phyloP scores from a whole-genome alignment of 2,329 filamentous ascomycete species.

The Penicillium rolfsii region DNA sequence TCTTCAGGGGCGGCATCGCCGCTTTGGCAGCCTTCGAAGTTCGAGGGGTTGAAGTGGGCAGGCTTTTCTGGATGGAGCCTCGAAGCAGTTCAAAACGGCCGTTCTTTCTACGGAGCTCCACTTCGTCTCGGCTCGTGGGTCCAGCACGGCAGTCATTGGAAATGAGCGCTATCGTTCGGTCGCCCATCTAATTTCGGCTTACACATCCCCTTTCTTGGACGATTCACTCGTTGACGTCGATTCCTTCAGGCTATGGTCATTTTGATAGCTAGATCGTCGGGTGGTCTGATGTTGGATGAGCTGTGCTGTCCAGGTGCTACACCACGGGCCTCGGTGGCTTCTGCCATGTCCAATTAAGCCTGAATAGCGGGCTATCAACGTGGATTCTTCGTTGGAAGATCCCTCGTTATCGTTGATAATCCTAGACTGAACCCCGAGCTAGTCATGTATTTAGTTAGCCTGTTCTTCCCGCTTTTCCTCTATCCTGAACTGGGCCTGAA shows the following conservation, averaged over 20 bases:
- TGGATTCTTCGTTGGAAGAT: not conserved
- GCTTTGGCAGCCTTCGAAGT: not conserved
- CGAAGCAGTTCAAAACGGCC: conserved; percentile 24
- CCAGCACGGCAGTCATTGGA: conserved; percentile 19
- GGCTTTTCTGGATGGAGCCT: conserved; percentile 9
- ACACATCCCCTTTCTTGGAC: not conserved
- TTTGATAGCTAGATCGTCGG: not conserved
- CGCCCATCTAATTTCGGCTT: conserved; percentile 17
- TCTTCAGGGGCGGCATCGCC: not conserved
- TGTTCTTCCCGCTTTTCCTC: not conserved
- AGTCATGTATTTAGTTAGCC: not conserved
- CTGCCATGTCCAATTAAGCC: not conserved
- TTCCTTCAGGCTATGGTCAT: not conserved
- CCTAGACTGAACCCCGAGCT: not conserved
- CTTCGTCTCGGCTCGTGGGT: conserved; percentile 25
- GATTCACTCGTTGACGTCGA: not conserved
- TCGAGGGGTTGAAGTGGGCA: not conserved
- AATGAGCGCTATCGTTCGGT: conserved; percentile 12
- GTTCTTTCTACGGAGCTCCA: conserved; percentile 20
- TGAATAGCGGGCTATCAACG: not conserved
- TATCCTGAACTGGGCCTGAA: not conserved
- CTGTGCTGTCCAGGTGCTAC: not conserved
- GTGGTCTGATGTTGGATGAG: not conserved
- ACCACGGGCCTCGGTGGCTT: no score
- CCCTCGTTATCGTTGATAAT: not conserved